Base-by-base conservation (phyloP, 2,329 filamentous ascomycete species). In the Clarireedia homoeocarpa region DNA sequence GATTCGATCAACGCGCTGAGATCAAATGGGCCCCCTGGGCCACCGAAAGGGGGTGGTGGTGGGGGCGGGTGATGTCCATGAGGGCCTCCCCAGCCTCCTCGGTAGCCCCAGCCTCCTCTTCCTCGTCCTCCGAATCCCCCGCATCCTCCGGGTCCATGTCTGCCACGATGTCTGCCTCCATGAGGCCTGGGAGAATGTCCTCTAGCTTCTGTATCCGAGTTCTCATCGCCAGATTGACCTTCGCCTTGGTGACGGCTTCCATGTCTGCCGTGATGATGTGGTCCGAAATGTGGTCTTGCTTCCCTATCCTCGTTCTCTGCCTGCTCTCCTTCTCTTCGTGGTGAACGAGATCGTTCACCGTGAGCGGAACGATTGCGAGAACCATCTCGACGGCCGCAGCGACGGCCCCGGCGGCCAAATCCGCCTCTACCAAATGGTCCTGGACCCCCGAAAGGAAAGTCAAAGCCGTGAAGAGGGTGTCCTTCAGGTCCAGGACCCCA, bases 241-340 rank as follows among this genome's bases (percentile, higher is more conserved):
- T 42, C 47, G 24, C 48, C 44, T 42, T n/a, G 42, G n/a, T 30
- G 42, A 12, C 17, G 7, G 53, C 55, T 44, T 52, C 58, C 34
- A 2, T 44, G 50, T 54, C 36, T 52, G 67, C 69, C 14, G 62
- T 61, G 23, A 71, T 72, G 12, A 66, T 63, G 57, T 74, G 74
- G 60, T 73, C 71, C 55, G 59, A 4, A 4, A 47, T 47, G 24
- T 55, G 38, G 20, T 14, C 17, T 36, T 36, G 49, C 57, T 45
- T 64, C 61, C 27, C 27, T 53, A 30, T 26, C 51, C 46, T 61
- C 59, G 2, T 49, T 51, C 24, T 58, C 59, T 7, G 30, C 42
- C 7, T 51, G 36, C 14, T 67, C 62, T 23, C 61, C 61, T 48
- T 65, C 61, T 46, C 62, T 56, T 48, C 61, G 59, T 45, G 54